Base-by-base conservation (phyloP, 805 yeast genomes). In the Nakazawaea pomicola region DNA sequence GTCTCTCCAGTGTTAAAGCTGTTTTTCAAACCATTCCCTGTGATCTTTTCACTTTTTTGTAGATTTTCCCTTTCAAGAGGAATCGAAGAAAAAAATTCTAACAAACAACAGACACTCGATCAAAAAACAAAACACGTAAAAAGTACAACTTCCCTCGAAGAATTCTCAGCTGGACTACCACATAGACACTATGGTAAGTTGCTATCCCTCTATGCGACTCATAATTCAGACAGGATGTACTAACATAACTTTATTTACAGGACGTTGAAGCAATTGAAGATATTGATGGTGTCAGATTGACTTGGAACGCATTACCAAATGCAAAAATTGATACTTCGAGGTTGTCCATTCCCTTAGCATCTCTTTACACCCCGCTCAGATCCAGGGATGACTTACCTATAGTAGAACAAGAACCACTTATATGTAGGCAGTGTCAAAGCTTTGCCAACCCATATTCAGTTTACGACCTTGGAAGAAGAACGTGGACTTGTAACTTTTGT, bases 281-380 rank as follows among this genome's bases (percentile, higher is more conserved):
- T 56, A 56, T 61, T 40, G 83, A 83, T 50, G 93, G 93, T 36
- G 74, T 83, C 30, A 74, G 93, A 52, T 70, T 80, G 56, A 70
- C 90, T 6, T 85, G 93, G 89, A 83, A 80, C 55, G 62, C 66
- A 8, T 58, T 80, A 11, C 84, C 85, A 5, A 62, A 70, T 32
- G 64, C 76, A n/a, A 72, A 70, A 50, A 61, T 68, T 32, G 80
- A 76, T 36, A 72, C 74, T 38, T 64, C 68, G 24, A 56, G 80
- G 38, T 66, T 73, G 37, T 67, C 72, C 1, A 70, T 78, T 9
- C 84, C 84, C 2, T 53, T 76, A 24, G 78, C 80, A 0, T 67
- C 80, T 27, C 49, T 78, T 33, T 78, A 76, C 52, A 78, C 82
- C 6, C 86, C 86, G 1, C 57, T 79, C 46, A 72, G 72, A 56